A percentile compares a stretch with the other conserved stretches of the same genome.
These are phyloP conservation scores for Peniophora sp. DNA, from an alignment of 1,284 basidiomycete genomes.

Conservation along the genomic window DNA sequence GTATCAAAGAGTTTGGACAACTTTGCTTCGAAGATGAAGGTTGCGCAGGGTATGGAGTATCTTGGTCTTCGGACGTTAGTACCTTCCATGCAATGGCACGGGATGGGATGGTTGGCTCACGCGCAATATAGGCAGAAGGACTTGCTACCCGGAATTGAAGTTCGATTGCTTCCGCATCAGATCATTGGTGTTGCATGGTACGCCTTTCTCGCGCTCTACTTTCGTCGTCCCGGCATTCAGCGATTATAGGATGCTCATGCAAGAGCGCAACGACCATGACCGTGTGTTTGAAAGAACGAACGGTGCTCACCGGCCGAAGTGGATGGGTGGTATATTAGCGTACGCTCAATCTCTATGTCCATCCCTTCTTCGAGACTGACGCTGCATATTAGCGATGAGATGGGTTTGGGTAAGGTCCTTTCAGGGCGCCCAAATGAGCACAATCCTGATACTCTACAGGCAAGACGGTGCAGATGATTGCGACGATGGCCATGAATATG, in stretches of 20 bases:
- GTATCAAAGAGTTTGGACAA: constrained; percentile 51
- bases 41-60: constrained; percentile 40
- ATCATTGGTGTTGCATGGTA: constrained; percentile 66
- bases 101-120: not conserved
- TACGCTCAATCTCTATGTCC: constrained; percentile 24
- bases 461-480: constrained; percentile 70
- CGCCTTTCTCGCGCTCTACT: constrained; percentile 12
- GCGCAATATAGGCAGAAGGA: constrained; percentile 34
- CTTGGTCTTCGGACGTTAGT: constrained; percentile 41
- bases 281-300: constrained; percentile 16
- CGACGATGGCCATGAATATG: constrained; percentile 56
- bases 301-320: constrained; percentile 8
- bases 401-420: constrained; percentile 63
- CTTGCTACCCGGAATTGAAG: constrained; percentile 52
- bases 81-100: not conserved
- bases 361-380: not conserved
- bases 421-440: not conserved
- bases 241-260: constrained; percentile 45
- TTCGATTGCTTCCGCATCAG: constrained; percentile 65
- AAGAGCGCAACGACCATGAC: constrained; percentile 28
- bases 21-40: constrained; percentile 40
- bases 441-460: constrained; percentile 21
- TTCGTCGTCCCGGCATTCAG: constrained; percentile 6
- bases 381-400: constrained; percentile 61
- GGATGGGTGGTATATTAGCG: constrained; percentile 73